A percentile compares a stretch with the other conserved stretches of the same genome.
These are phyloP conservation scores for Balakata baccata DNA, from an alignment of 345 rosid genomes.

Conservation along the genomic window DNA sequence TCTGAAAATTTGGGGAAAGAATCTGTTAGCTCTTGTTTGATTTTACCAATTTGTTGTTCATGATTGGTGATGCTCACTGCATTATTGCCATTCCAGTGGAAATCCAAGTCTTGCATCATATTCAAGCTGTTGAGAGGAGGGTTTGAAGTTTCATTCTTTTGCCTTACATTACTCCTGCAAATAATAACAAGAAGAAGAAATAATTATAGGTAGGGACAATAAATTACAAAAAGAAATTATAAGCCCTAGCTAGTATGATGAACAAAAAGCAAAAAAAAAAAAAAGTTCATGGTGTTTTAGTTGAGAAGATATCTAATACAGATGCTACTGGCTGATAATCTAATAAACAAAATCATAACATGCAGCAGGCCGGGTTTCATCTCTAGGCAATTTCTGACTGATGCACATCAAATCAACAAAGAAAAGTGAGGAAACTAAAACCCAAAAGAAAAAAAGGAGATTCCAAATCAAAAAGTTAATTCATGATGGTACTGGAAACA, in stretches of 20 bases:
- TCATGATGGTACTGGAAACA: conserved; percentile 10
- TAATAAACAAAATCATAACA: neutral
- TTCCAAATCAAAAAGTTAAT: conserved; percentile 25
- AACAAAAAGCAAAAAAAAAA: neutral
- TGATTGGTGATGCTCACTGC: neutral
- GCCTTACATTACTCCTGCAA: conserved; percentile 44
- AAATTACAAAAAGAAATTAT: neutral
- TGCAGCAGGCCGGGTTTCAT: too few relatives aligned
- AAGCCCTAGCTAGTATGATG: neutral
- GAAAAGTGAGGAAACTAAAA: conserved; percentile 18
- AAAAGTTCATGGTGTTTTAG: neutral
- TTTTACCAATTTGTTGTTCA: conserved; percentile 36
- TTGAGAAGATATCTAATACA: neutral
- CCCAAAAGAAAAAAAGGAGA: neutral
- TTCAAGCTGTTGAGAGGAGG: conserved; percentile 31
- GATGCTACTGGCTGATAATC: conserved; percentile 1
- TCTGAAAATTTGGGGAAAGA: conserved; percentile 54
- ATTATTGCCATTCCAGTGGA: conserved; percentile 26
- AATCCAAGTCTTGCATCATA: conserved; percentile 45
- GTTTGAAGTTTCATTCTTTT: conserved; percentile 25
- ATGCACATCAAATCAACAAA: conserved; percentile 48
- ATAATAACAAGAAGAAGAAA: neutral
- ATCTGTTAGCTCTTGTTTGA: conserved; percentile 50
- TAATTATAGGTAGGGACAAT: neutral
- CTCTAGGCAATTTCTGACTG: conserved; percentile 18